A percentile compares a stretch with the other conserved stretches of the same genome.
Evolutionary conservation across 768 basidiomycete genomes (phyloP).

Genomic region (Hericium alpestre): DNA sequence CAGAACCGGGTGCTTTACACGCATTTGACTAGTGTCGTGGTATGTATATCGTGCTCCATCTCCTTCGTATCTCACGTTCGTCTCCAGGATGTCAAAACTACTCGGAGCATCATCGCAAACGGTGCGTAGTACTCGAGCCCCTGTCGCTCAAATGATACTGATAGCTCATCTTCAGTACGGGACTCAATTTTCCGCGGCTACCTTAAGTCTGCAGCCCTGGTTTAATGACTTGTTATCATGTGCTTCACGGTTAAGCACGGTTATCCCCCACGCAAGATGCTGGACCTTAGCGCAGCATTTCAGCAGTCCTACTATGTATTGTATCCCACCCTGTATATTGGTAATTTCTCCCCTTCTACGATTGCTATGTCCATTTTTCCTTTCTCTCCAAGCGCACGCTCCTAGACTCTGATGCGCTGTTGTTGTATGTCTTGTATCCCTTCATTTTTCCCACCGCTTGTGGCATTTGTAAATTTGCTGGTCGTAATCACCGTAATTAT

Average conservation of each 20-base stretch:
- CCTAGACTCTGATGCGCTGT: not conserved
- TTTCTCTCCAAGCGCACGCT: too few relatives aligned
- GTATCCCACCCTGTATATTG: not conserved
- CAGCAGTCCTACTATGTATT: not conserved
- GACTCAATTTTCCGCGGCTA: constrained; percentile 29
- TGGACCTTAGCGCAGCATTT: too few relatives aligned
- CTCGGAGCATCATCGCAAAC: constrained; percentile 73
- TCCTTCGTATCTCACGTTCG: constrained; percentile 1
- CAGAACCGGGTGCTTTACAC: constrained; percentile 73
- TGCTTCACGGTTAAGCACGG: too few relatives aligned
- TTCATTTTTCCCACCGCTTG: not conserved
- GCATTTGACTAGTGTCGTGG: constrained; percentile 74
- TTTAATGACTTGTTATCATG: constrained; percentile 12
- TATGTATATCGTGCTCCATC: constrained; percentile 17
- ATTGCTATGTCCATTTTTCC: not conserved
- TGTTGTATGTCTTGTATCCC: not conserved
- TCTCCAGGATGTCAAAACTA: constrained; percentile 67
- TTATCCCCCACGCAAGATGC: too few relatives aligned
- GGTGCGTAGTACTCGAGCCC: constrained; percentile 30
- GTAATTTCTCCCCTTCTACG: constrained; percentile 1
- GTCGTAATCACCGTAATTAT: too few relatives aligned
- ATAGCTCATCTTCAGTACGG: constrained; percentile 14
- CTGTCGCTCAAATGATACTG: not conserved
- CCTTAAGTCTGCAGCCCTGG: constrained; percentile 26
- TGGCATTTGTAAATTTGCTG: not conserved